Base-by-base conservation (phyloP, 2,329 filamentous ascomycete genomes). In the Aspergillus aculeatinus region DNA sequence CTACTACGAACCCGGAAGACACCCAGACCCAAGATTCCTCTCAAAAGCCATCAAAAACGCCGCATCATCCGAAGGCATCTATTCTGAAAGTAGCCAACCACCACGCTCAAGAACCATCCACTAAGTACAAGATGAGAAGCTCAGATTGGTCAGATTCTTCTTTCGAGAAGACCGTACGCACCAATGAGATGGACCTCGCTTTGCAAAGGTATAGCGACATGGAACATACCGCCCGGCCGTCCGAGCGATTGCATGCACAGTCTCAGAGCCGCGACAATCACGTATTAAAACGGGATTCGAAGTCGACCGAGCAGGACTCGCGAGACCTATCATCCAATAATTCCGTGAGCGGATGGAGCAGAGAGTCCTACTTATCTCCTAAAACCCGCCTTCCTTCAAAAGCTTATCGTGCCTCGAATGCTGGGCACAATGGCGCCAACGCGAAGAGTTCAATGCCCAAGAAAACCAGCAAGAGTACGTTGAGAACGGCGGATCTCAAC, bases 401-500 rank as follows among this genome's bases (percentile, higher is more conserved):
- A 58, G 57, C n/a, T 60, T 54, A 61, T 35, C 66, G 63, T 16
- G 59, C 58, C 7, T 60, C 64, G 12, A 62, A 56, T 48, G 62
- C 65, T 60, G 44, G 58, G 51, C 54, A 65, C 56, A 65, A 14
- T 51, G 57, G 4, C 60, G 61, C 54, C 11, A 62, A 57, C 48
- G 58, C 58, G 4, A 72, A 71, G 56, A 67, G 62, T 23, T 57
- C 62, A 1, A 52, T 75, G 55, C 72, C 70, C 0, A 76, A 74
- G 58, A 78, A 77, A 61, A 76, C 72, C 51, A 76, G 76, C 63
- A 74, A 68, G 58, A 74, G 68, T 42, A 74, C 72, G 5, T 61
- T 79, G 64, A 72, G 70, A 48, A 72, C 72, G 33, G 69, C 69
- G 12, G 77, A 82, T 61, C 70, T 82, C 25, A 75, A 76, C 48